These are phyloP conservation scores for Hypoxylon crocopeplum DNA, from an alignment of 495 filamentous ascomycete genomes.

Conservation along the genomic window DNA sequence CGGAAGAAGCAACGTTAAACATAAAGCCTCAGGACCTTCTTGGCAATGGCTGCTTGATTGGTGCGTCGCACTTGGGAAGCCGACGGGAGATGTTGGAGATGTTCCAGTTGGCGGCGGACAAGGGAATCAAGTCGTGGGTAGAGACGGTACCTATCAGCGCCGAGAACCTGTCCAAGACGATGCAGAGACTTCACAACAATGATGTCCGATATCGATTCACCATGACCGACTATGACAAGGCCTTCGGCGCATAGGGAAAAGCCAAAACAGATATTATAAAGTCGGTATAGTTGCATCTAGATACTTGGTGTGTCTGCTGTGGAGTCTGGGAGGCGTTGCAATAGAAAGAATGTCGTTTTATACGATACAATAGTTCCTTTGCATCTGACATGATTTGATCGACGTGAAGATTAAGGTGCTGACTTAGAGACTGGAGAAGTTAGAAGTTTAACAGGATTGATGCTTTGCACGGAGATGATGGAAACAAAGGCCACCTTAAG, in stretches of 20 bases:
- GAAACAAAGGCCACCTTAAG: too few species aligned
- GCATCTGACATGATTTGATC: too few species aligned
- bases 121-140: constrained; percentile 82
- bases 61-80: constrained; percentile 82
- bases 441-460: too few species aligned
- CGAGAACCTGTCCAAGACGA: constrained; percentile 70
- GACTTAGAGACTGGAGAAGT: too few species aligned
- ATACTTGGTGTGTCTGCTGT: too few species aligned
- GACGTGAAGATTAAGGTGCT: too few species aligned
- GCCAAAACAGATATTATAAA: too few species aligned
- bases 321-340: too few species aligned
- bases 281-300: too few species aligned
- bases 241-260: constrained; percentile 43
- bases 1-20: constrained; percentile 76
- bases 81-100: constrained; percentile 82
- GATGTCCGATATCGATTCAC: constrained; percentile 65
- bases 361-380: too few species aligned
- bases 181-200: constrained; percentile 72
- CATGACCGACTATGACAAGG: constrained; percentile 57
- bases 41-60: constrained; percentile 78
- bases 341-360: too few species aligned
- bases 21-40: constrained; percentile 81
- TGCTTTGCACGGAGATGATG: too few species aligned
- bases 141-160: constrained; percentile 76
- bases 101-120: constrained; percentile 81